Evolutionary conservation across 345 rosid genomes (phyloP).

Genomic region (Stellera chamaejasme): DNA sequence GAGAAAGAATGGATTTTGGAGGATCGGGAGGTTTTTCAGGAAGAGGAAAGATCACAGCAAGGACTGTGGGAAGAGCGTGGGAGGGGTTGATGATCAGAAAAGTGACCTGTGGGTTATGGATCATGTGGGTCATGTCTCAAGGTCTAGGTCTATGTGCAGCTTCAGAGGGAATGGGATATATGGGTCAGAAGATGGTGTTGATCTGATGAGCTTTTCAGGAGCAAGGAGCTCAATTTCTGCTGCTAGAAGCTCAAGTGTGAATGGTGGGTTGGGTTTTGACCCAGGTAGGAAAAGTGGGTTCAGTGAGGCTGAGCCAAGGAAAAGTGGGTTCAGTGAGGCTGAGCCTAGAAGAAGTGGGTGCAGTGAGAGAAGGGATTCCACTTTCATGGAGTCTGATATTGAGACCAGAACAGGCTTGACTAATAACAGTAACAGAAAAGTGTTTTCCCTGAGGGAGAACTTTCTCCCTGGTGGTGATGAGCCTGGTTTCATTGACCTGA

Average conservation of each 20-base stretch:
- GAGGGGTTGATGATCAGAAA: slow-evolving; percentile 37
- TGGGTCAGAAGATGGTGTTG: slow-evolving; percentile 66
- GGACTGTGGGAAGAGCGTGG: slow-evolving; percentile 28
- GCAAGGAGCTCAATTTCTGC: slow-evolving; percentile 61
- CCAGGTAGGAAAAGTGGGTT: slow-evolving; percentile 80
- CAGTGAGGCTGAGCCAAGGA: slow-evolving; percentile 52
- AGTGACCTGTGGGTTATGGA: slow-evolving; percentile 80
- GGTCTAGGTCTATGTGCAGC: slow-evolving; percentile 90
- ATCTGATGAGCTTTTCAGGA: slow-evolving; percentile 42
- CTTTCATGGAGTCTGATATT: slow-evolving; percentile 23
- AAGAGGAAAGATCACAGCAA: slow-evolving; percentile 37
- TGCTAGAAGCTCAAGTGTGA: slow-evolving; percentile 79
- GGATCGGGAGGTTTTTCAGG: slow-evolving; percentile 62
- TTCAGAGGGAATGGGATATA: slow-evolving; percentile 64
- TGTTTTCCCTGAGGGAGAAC: slow-evolving; percentile 65
- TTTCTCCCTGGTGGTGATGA: slow-evolving; percentile 69
- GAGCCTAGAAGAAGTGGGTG: slow-evolving; percentile 31
- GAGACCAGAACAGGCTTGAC: slow-evolving; percentile 8
- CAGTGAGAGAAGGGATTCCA: slow-evolving; percentile 28
- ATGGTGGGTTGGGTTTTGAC: slow-evolving; percentile 53
- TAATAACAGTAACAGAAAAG: slow-evolving; percentile 35
- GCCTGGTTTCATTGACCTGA: slow-evolving; percentile 79
- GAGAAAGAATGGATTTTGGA: slow-evolving; percentile 71
- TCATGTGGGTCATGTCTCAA: slow-evolving; percentile 49
- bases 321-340: slow-evolving; percentile 36